Evolutionary conservation across 176 grass and related monocot species (phyloP).

Genomic region (Musa troglodytarum): DNA sequence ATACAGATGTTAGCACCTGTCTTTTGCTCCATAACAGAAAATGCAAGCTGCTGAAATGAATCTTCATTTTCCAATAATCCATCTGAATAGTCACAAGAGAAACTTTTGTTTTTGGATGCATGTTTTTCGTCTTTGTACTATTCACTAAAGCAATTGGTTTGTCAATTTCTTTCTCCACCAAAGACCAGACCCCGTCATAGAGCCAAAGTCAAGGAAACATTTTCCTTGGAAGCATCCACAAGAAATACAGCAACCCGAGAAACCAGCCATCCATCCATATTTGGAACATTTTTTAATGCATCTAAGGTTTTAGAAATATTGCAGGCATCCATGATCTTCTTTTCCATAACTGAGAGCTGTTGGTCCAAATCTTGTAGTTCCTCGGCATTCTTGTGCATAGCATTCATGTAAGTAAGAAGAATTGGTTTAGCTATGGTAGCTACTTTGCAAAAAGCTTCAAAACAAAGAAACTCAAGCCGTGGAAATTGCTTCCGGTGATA

Average conservation of each 20-base stretch:
- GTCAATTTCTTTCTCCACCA: slow-evolving; percentile 47
- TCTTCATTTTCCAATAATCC: slow-evolving; percentile 2
- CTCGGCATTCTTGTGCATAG: slow-evolving; percentile 15
- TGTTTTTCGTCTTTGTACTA: slow-evolving; percentile 1
- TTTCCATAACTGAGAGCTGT: slow-evolving; percentile 34
- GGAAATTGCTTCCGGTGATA: slow-evolving; percentile 57
- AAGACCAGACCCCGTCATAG: slow-evolving; percentile 38
- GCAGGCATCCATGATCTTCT: slow-evolving; percentile 36
- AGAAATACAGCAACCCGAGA: slow-evolving; percentile 53
- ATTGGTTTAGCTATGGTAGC: slow-evolving; percentile 24
- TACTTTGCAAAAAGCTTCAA: slow-evolving; percentile 24
- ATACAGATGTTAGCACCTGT: slow-evolving; percentile 36
- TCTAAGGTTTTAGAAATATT: slow-evolving; percentile 38
- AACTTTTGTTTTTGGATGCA: neutral
- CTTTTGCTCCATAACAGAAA: slow-evolving; percentile 40
- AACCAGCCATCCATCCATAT: slow-evolving; percentile 39
- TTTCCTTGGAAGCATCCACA: slow-evolving; percentile 25
- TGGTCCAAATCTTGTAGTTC: slow-evolving; percentile 1
- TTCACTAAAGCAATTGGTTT: neutral
- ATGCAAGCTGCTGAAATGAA: slow-evolving; percentile 32
- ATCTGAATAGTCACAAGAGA: neutral
- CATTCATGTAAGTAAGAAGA: slow-evolving; percentile 26
- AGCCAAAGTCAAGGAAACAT: slow-evolving; percentile 44
- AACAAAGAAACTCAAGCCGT: slow-evolving; percentile 27
- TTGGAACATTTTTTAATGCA: slow-evolving; percentile 18